Base-by-base conservation (phyloP, 2,329 filamentous ascomycete species). In the Diplodia intermedia region DNA sequence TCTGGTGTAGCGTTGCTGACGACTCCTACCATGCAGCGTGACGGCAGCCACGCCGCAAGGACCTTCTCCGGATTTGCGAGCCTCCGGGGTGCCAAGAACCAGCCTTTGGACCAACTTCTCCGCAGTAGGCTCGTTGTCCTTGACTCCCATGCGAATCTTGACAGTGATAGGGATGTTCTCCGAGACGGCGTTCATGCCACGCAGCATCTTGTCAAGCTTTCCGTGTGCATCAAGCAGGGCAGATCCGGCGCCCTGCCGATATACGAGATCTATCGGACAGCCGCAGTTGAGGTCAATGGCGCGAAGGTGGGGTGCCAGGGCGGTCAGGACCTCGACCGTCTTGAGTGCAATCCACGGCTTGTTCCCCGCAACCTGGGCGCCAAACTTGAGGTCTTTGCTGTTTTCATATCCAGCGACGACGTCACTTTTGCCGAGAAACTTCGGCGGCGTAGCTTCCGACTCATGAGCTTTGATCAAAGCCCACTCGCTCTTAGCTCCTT, bases 251-350 rank as follows among this genome's bases (percentile, higher is more conserved):
- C 95, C 95, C 55, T 90, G 86, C 73, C 93, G 89, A 83, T 89
- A 98, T 63, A 99, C 90, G 73, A 97, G 88, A 77, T 99, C 95
- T 76, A 99, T 97, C 4, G 95, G 95, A 76, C 95, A 99, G 54
- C 95, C 95, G 74, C 94, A 98, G 83, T 99, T 99, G 72, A 99
- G 84, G 75, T 99, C 95, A 71, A 99, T 91, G 49, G 97, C 88
- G 43, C 95, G 91, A 23, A 99, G 86, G 73, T 93, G 88, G 3
- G 95, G 94, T 68, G 94, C 89, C 71, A 91, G 88, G 36, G 86
- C 85, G 5, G 90, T 90, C 56, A 99, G 82, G 3, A 91, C 86
- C 78, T 98, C 93, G 0, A 94, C 91, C 0, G 93, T 90, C 82
- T 97, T 97, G 76, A 94, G 86, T 2, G 92, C 94, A 67, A 93